Evolutionary conservation across 2,329 filamentous ascomycete genomes (phyloP), one percentile per base, ranked within the genome.

Genomic region (Phialocephala sp.): DNA sequence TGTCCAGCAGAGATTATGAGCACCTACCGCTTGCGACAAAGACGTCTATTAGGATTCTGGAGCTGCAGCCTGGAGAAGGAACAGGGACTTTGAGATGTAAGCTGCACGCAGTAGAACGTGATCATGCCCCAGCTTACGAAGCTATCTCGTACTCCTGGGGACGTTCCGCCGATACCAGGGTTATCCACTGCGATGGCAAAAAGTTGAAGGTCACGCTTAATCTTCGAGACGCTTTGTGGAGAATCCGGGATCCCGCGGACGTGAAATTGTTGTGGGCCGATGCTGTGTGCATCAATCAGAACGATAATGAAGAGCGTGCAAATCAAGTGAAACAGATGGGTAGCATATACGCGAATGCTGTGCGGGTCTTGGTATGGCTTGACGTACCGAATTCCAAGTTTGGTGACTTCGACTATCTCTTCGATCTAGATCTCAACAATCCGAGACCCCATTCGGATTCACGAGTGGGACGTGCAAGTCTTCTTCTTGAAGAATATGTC

Each of bases 131-230:
- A 12, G 32, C 59, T 32, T 66, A 56, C 43, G 59, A 62, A 55
- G 60, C 64, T 1, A 56, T 66, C 37, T 66, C 64, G 20, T 66
- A 66, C 37, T 36, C 60, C 9, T 63, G 60, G 64, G 64, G 64
- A 15, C 50, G 62, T 32, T 47, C 41, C 11, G 39, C 37, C 0
- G 47, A 64, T 32, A 64, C 57, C 3, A 36, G 47, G 4, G n/a
- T 64, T 8, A 64, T 60, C 50, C 56, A 36, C 39, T 64, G 62
- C 62, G 62, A 64, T 3, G 36, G 54, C 24, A 37, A 43, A 37
- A 64, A 64, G 52, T 32, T 64, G 2, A 60, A 37, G n/a, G 47
- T 62, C 20, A 65, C 63, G 15, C 36, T 55, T 24, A 61, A 61
- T 18, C 59, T 65, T 39, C 52, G 54, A 4, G 59, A 61, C 35